A percentile compares a stretch with the other conserved stretches of the same genome.
Evolutionary conservation across 306 rosid genomes (phyloP).

Genomic region (Vigna nakashimae): DNA sequence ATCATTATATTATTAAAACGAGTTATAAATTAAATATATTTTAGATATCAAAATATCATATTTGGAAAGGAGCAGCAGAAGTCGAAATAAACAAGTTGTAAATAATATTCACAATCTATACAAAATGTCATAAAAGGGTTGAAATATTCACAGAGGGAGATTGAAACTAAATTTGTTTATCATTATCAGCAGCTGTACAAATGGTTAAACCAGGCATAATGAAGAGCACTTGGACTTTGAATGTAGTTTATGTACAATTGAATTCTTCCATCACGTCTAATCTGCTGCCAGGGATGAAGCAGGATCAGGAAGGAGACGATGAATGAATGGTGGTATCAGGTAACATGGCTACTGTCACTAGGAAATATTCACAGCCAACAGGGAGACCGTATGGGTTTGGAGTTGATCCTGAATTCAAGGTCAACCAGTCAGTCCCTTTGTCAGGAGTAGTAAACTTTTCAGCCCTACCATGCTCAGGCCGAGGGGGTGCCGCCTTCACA

Average conservation of each 20-base stretch:
- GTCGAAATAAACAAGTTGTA: slow-evolving; percentile 40
- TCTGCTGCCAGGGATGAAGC: slow-evolving; percentile 70
- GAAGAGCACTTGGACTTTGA: slow-evolving; percentile 48
- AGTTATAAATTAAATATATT: no score
- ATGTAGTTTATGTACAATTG: slow-evolving; percentile 72
- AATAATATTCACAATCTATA: slow-evolving; percentile 55
- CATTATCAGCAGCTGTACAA: slow-evolving; percentile 58
- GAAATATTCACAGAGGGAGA: slow-evolving; percentile 57
- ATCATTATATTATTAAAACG: no score
- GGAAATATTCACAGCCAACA: slow-evolving; percentile 93
- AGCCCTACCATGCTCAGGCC: slow-evolving; percentile 55
- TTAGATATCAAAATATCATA: no score
- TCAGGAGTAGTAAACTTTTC: slow-evolving; percentile 55
- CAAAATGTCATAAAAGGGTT: slow-evolving; percentile 19
- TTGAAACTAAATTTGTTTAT: slow-evolving; percentile 59
- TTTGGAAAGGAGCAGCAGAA: background rate
- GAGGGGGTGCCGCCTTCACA: slow-evolving; percentile 57
- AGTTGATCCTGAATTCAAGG: slow-evolving; percentile 95
- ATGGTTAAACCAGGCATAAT: slow-evolving; percentile 51
- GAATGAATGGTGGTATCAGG: slow-evolving; percentile 93
- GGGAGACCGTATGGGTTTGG: slow-evolving; percentile 88
- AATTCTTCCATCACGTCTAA: slow-evolving; percentile 92
- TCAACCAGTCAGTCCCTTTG: slow-evolving; percentile 68
- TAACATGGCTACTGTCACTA: slow-evolving; percentile 98
- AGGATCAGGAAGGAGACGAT: slow-evolving; percentile 95